A percentile compares a stretch with the other conserved stretches of the same genome.
Evolutionary conservation across 2,329 filamentous ascomycete genomes (phyloP).

Genomic region (Penicillium italicum): DNA sequence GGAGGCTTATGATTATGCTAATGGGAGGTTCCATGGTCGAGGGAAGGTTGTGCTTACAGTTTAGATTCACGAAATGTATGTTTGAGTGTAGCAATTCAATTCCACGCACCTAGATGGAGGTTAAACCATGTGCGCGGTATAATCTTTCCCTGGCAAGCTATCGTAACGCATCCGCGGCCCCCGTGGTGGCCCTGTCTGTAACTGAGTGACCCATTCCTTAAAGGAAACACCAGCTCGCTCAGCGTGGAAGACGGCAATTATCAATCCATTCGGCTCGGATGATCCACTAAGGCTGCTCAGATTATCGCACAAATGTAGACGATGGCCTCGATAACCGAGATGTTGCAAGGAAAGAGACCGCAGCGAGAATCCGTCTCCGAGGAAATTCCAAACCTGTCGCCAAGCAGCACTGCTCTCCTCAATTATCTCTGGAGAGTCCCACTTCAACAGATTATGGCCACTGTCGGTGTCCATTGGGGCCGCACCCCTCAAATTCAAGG

Average conservation of each 20-base stretch:
- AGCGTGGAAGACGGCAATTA: background rate
- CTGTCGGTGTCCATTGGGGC: background rate
- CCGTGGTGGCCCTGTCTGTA: background rate
- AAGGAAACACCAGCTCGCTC: background rate
- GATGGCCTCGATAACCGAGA: background rate
- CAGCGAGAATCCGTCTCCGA: background rate
- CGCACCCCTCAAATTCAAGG: background rate
- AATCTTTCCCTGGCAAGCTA: background rate
- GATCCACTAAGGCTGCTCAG: background rate
- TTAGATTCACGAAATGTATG: background rate
- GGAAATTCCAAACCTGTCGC: background rate
- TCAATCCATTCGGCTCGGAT: background rate
- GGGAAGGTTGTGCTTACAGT: conserved; percentile 27
- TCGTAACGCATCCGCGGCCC: background rate
- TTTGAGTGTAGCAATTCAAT: background rate
- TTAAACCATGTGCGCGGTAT: background rate
- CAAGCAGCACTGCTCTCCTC: background rate
- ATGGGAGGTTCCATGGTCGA: conserved; percentile 12
- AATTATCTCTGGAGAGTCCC: background rate
- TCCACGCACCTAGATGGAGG: background rate
- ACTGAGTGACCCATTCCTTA: background rate
- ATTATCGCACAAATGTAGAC: background rate
- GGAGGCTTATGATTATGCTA: conserved; percentile 23
- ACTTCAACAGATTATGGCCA: background rate
- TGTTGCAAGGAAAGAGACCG: background rate